Evolutionary conservation across 768 basidiomycete species (phyloP), one percentile per base, ranked within the genome.

Genomic region (Podaxis sp.): DNA sequence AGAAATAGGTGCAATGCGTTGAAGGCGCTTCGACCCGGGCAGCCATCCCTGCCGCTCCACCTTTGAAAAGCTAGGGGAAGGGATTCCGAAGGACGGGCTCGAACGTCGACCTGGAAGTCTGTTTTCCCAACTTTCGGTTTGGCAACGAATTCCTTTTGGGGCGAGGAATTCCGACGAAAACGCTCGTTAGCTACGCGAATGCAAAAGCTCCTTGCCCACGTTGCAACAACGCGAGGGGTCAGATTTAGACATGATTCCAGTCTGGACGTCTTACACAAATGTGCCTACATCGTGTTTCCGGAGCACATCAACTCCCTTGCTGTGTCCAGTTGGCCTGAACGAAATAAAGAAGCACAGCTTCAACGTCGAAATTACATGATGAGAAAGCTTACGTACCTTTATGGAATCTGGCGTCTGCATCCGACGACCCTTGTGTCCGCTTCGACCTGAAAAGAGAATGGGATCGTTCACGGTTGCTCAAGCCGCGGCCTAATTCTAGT

Each of bases 81-180:
- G 27, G 32, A 11, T 23, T n/a, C 47, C 13, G 25, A 48, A 27
- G 14, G 1, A 11, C 21, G 25, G 47, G 47, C 47, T 48, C 23
- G 13, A 9, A 14, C 18, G 25, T 23, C 23, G 47, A 48, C 47
- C 18, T 48, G 13, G 47, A 48, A 48, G 23, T 18, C 23, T 48
- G 47, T 23, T 48, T 48, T 23, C 10, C 23, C 9, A 27, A 21
- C 25, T 27, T 25, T 27, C 10, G 25, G 23, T 9, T 48, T 13
- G 23, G 47, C 21, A 25, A 27, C 21, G 23, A 23, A 23, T 18
- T 14, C n/a, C 47, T 25, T 48, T 48, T 21, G 23, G 21, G 27
- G 21, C 40, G 38, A 47, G 42, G 40, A 44, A n/a, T 37, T 48
- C 53, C 59, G 59, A 47, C 46, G 53, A 61, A 48, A 48, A 27